Evolutionary conservation across 176 grass and related monocot genomes (phyloP).

Genomic region (Eragrostis curvula): DNA sequence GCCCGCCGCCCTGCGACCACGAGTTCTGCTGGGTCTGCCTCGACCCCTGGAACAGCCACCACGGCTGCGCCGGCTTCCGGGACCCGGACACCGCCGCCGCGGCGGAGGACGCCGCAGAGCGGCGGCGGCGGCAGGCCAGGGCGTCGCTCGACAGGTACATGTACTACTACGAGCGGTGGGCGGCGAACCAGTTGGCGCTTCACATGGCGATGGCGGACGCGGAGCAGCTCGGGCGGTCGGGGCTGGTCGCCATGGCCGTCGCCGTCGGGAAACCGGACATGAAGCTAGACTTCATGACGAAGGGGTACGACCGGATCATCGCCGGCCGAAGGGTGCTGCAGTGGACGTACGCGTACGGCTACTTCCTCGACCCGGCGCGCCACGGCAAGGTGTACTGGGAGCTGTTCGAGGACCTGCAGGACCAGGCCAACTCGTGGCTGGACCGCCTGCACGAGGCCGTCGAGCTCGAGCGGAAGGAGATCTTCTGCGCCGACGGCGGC

Average conservation of each 20-base stretch:
- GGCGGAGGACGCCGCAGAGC: conserved; percentile 2
- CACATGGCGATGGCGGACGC: not conserved
- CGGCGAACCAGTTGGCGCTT: not conserved
- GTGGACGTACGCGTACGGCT: conserved; percentile 24
- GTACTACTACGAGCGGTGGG: conserved; percentile 52
- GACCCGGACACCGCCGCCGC: too few species aligned
- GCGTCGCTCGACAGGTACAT: conserved; percentile 41
- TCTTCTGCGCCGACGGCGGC: not conserved
- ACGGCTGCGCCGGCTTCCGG: not conserved
- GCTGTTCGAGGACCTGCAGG: conserved; percentile 18
- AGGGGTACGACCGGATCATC: conserved; percentile 15
- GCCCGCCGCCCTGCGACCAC: not conserved
- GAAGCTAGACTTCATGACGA: not conserved
- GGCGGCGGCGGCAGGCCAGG: conserved; percentile 24
- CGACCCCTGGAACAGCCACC: not conserved
- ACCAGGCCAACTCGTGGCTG: not conserved
- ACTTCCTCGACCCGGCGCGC: conserved; percentile 17
- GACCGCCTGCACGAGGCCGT: conserved; percentile 17
- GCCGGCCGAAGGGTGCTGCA: conserved; percentile 4
- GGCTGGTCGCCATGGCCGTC: not conserved
- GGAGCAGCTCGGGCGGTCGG: not conserved
- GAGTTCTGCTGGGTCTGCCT: conserved; percentile 48
- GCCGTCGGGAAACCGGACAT: rapidly evolving
- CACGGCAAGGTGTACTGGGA: not conserved
- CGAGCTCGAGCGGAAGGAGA: conserved; percentile 9